These are phyloP conservation scores for Spergularia marina DNA, from an alignment of 148 eudicot genomes.

Conservation along the genomic window DNA sequence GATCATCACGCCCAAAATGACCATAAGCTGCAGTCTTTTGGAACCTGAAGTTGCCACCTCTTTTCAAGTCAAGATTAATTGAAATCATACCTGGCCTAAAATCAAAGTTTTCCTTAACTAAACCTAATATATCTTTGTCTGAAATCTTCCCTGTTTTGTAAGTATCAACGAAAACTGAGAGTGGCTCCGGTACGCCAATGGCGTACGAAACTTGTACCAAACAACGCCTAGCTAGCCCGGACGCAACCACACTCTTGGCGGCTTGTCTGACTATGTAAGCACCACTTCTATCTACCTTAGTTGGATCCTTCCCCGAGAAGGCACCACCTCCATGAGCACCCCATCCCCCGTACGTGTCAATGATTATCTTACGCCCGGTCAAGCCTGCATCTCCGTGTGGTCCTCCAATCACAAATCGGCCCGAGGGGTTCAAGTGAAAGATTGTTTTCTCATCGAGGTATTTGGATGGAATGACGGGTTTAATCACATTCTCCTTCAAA, in stretches of 20 bases:
- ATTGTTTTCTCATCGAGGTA: constrained; percentile 55
- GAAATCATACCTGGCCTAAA: constrained; percentile 77
- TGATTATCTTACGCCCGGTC: constrained; percentile 65
- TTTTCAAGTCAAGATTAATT: constrained; percentile 54
- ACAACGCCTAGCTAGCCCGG: constrained; percentile 58
- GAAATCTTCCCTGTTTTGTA: constrained; percentile 59
- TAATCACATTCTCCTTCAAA: constrained; percentile 56
- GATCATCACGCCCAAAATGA: constrained; percentile 41
- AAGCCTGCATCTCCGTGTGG: constrained; percentile 80
- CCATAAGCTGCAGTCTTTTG: constrained; percentile 48
- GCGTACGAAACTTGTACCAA: constrained; percentile 68
- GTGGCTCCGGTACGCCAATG: constrained; percentile 69
- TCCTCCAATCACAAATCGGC: constrained; percentile 66
- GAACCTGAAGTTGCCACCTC: constrained; percentile 54
- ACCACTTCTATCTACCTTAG: constrained; percentile 66
- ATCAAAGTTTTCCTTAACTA: constrained; percentile 66
- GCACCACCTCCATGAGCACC: constrained; percentile 63
- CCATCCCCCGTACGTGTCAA: constrained; percentile 55
- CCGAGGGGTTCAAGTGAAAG: constrained; percentile 67
- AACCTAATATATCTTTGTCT: constrained; percentile 55
- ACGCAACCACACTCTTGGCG: constrained; percentile 62
- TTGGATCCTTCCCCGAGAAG: constrained; percentile 54
- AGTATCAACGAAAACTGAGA: constrained; percentile 65
- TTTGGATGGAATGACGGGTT: constrained; percentile 46
- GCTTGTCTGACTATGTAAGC: constrained; percentile 65